phyloP scores from a whole-genome alignment of 129 eudicot species.

The Ambrosia artemisiifolia region DNA sequence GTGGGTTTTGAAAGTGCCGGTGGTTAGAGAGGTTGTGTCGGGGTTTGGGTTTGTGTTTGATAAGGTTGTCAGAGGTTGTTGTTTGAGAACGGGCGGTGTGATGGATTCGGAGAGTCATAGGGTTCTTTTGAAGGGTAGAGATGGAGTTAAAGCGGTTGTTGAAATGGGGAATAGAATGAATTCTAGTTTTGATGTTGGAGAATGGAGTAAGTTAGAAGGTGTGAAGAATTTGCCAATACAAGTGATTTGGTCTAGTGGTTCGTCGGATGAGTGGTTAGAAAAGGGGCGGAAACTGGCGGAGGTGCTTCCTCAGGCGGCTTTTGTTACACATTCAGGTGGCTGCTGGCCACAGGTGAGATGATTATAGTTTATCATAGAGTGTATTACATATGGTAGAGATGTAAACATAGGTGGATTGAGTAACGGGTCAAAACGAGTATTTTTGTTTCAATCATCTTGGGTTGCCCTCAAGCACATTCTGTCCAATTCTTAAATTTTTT shows the following conservation, averaged over 20 bases:
- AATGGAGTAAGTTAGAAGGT: slow-evolving; percentile 63
- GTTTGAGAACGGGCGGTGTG: slow-evolving; percentile 36
- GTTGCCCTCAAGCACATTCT: background rate
- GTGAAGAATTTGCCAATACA: slow-evolving; percentile 65
- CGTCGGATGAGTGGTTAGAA: slow-evolving; percentile 49
- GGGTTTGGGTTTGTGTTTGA: slow-evolving; percentile 56
- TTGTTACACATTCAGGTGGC: slow-evolving; percentile 81
- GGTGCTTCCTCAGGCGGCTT: slow-evolving; percentile 50
- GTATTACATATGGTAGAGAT: background rate
- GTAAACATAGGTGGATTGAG: background rate
- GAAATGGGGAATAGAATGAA: slow-evolving; percentile 75
- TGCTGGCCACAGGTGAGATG: slow-evolving; percentile 82
- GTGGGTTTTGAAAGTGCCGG: slow-evolving; percentile 48
- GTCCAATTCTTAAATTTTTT: background rate
- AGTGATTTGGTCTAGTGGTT: slow-evolving; percentile 68
- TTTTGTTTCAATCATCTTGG: background rate
- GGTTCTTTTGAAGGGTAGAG: slow-evolving; percentile 66
- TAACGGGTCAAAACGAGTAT: background rate
- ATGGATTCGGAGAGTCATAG: slow-evolving; percentile 69
- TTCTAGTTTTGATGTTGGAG: slow-evolving; percentile 60
- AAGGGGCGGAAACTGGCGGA: slow-evolving; percentile 54
- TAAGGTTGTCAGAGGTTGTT: slow-evolving; percentile 46
- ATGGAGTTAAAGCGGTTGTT: slow-evolving; percentile 52
- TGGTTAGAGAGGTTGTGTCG: slow-evolving; percentile 56
- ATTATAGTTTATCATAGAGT: background rate